Conservation (phyloP, 768 basidiomycete genomes). For the Amanita pseudoporphyria region DNA sequence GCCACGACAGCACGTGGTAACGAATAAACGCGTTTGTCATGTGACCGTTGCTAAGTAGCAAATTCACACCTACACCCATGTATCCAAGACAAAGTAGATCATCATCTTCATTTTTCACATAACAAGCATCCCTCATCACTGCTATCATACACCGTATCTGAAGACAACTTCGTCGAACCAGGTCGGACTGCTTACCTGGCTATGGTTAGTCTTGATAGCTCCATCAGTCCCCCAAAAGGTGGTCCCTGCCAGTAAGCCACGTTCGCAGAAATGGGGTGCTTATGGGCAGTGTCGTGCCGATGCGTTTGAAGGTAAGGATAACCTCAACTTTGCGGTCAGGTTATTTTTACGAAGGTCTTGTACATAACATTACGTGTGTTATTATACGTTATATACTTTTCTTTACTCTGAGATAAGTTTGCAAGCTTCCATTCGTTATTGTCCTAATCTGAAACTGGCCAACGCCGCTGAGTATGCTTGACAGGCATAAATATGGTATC, state of each 20-base stretch:
- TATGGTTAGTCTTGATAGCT: not conserved
- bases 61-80: too few relatives aligned
- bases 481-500: not conserved
- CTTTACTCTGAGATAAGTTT: not conserved
- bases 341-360: too few relatives aligned
- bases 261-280: conserved; percentile 1
- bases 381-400: not conserved
- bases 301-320: not conserved
- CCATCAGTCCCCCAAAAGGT: conserved; percentile 1
- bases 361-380: not conserved
- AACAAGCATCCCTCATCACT: too few relatives aligned
- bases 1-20: not conserved
- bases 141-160: too few relatives aligned
- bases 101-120: too few relatives aligned
- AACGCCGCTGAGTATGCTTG: not conserved
- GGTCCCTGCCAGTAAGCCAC: not conserved
- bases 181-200: not conserved
- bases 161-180: not conserved
- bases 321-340: too few relatives aligned
- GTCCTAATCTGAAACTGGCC: not conserved
- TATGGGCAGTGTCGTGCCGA: not conserved
- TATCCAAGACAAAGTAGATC: too few relatives aligned
- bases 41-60: not conserved
- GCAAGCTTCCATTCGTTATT: not conserved
- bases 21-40: not conserved